Base-by-base conservation (phyloP, 768 basidiomycete species). In the Tephrocybe rancida region DNA sequence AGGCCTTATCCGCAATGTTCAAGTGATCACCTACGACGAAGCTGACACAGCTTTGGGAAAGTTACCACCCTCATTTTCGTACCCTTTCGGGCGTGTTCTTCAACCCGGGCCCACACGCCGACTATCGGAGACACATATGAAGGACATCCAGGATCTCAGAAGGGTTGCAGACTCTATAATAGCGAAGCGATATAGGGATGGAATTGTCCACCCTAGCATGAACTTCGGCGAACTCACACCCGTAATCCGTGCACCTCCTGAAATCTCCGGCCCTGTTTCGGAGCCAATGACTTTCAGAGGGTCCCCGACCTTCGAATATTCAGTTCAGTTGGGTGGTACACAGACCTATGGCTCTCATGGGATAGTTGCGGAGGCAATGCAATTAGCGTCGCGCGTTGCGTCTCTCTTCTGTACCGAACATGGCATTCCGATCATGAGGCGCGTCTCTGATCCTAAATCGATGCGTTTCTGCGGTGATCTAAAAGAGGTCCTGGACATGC, bases 311-410 rank as follows among this genome's bases (percentile, higher is more conserved):
- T 66, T 81, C 18, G 61, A 57, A 5, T 90, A 87, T 63, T 57
- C 54, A 1, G 79, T 89, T 1, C 52, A 37, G 0, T 50, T 62
- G 2, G 42, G 56, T 16, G 59, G 60, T 7, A 57, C 59, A 14
- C 3, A 48, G 3, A 73, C 73, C 16, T 30, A 37, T 1, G 83
- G 85, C 22, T 58, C 88, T 16, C 79, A 81, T 37, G 60, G 66
- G 43, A 62, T 92, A 48, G 84, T 99, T 10, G 75, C 86, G 0
- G 94, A 97, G 68, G 75, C 79, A 61, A 95, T 95, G 87, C 89
- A 93, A 63, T 63, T 87, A 16, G 93, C 92, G 0, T 86, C 84
- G 44, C 83, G 87, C 2, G 75, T 86, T 0, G 87, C 89, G 1
- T 95, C 94, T 24, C 75, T 72, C 35, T 94, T 91, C 72, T 83